Evolutionary conservation across 371 early-diverging fungal species (phyloP), one percentile per base, ranked within the genome.

Genomic region (Lichtheimia ornata): DNA sequence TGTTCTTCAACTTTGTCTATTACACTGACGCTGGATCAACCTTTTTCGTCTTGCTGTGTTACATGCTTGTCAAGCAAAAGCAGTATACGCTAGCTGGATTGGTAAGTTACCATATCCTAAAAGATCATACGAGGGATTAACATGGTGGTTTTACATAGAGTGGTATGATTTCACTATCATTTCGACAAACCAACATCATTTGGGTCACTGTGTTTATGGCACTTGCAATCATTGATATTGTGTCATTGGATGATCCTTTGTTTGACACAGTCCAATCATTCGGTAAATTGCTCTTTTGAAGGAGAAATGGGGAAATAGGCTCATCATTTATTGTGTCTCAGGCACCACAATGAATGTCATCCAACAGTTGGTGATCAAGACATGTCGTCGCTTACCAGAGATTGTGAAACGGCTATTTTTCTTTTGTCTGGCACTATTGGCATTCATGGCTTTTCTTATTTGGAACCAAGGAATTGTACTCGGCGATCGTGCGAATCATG

Each of bases 21-120:
- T 98, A 98, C 70, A 98, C 97, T 1, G 98, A 98, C 70, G 74
- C 91, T 0, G 92, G 90, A 6, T 92, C 95, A 5, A 82, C 90
- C 4, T 80, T 92, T 14, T 88, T 91, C 50, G 91, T 97, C 2
- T 70, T 97, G 28, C 62, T 84, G 7, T 77, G 85, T 5, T 94
- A 92, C 70, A 65, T 82, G 4, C 65, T 85, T 30, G 74, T 87
- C 15, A 73, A 85, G 56, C 68, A 78, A 25, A 59, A 74, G 11
- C 42, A 65, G 7, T 85, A 89, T 60, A 28, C 58, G 53, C 11
- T 66, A 13, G 80, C 91, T 28, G 91, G 86, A 5, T 22, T 84
- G 62, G 85, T 88, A 72, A 64, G 88, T 18, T 49, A 1, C 30
- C 27, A 57, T 41, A 45, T 24, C 35, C 17, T 6, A 56, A 61